Evolutionary conservation across 345 rosid genomes (phyloP), one percentile per base, ranked within the genome.

Genomic region (Dipteronia sinensis): DNA sequence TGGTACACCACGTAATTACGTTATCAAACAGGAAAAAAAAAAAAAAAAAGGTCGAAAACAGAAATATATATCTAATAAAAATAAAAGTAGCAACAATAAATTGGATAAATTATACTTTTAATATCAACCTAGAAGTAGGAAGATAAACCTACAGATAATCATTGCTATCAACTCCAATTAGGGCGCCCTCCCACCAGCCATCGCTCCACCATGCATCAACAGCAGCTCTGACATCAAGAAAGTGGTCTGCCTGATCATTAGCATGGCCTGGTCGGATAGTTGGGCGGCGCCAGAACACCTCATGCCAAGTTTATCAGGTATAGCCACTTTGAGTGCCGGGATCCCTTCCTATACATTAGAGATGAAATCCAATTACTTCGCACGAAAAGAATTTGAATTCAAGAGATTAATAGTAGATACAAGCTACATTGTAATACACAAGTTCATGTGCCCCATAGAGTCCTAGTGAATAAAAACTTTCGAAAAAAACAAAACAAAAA

Each of bases 131-230:
- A 90, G 65, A 90, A 64, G 42, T 10, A 70, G 98, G 92, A 81
- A 88, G 87, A 83, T 87, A 92, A 73, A 94, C 84, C 83, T 82
- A 90, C 70, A 94, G 71, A 79, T 81, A 78, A 67, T 88, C 88
- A 67, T 83, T 71, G 47, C 69, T 82, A 69, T 71, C 78, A 40
- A 75, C 79, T 79, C 87, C 88, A 44, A 82, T 83, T 29, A 92
- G 87, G 81, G 94, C 89, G 49, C 97, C 99, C 85, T 96, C 99
- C 97, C 99, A 96, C 99, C 98, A 96, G 75, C 99, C 99, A 91
- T 96, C 99, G 69, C 94, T 93, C 99, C 99, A 96, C 98, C 99
- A 93, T 27, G 93, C 97, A 90, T 96, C 99, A 72, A 96, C 94
- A 62, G 99, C 91, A 73, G 82, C 71, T 65, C 98, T 98, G 63